These are phyloP conservation scores for Cymbidium sinense DNA, from an alignment of 106 monocot genomes.

Conservation along the genomic window DNA sequence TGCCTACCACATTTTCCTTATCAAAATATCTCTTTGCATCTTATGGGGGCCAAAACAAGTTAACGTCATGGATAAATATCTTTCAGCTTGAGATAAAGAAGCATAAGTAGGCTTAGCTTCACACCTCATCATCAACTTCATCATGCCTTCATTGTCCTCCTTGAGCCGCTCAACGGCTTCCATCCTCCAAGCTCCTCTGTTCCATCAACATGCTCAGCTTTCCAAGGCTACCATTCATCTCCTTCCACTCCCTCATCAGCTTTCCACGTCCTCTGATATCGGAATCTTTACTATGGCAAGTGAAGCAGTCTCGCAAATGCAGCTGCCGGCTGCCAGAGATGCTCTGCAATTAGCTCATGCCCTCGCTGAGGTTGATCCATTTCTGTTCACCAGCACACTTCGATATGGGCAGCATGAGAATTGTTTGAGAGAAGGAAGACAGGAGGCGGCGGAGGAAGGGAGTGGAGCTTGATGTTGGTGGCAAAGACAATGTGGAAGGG, in stretches of 20 bases:
- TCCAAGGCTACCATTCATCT: constrained; percentile 20
- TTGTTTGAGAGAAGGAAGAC: too few relatives aligned
- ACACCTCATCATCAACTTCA: not conserved
- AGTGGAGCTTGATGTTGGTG: too few relatives aligned
- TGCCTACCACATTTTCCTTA: constrained; percentile 14
- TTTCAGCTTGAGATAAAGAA: not conserved
- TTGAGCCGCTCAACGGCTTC: constrained; percentile 20
- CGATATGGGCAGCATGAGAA: too few relatives aligned
- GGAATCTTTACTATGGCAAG: not conserved
- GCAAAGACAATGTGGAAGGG: too few relatives aligned
- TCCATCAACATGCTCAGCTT: not conserved
- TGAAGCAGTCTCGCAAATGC: constrained; percentile 26
- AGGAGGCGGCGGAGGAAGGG: too few relatives aligned
- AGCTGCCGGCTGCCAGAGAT: constrained; percentile 18
- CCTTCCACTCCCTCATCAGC: not conserved
- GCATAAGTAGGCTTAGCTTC: not conserved
- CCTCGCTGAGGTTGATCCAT: too few relatives aligned
- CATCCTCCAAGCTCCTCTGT: not conserved
- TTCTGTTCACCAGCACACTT: too few relatives aligned
- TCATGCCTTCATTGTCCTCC: constrained; percentile 26
- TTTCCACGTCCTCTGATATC: not conserved
- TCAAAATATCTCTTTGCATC: constrained; percentile 6
- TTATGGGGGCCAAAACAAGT: too few relatives aligned
- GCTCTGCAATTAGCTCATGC: constrained; percentile 14
- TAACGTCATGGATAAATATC: not conserved